Conservation (phyloP, 768 basidiomycete species). For the Termitomyces sp. region DNA sequence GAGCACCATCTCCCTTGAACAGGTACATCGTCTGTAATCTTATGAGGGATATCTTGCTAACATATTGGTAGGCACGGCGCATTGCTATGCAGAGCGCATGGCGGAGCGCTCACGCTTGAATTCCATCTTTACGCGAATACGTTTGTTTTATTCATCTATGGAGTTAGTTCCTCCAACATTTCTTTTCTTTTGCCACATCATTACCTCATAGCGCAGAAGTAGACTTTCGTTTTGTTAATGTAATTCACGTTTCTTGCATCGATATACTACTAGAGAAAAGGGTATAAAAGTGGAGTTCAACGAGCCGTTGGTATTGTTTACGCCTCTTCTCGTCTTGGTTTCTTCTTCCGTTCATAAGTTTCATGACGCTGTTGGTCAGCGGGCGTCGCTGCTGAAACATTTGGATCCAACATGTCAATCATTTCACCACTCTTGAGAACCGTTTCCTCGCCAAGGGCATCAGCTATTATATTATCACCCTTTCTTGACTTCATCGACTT, state of each 20-base stretch:
- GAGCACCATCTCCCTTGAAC: conserved; percentile 87
- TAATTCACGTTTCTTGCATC: conserved; percentile 8
- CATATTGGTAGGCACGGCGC: conserved; percentile 55
- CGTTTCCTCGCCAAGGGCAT: neutral
- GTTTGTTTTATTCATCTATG: conserved; percentile 10
- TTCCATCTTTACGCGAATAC: neutral
- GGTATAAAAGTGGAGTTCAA: neutral
- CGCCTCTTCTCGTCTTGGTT: conserved; percentile 8
- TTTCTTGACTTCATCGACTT: neutral
- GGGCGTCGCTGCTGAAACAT: neutral
- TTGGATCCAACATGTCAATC: neutral
- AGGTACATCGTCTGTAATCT: conserved; percentile 43
- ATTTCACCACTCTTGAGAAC: neutral
- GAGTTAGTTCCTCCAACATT: conserved; percentile 8
- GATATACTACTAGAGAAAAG: neutral
- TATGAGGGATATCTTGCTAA: neutral
- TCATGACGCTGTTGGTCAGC: too few species aligned
- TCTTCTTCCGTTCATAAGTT: conserved; percentile 5
- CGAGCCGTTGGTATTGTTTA: neutral
- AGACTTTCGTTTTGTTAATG: conserved; percentile 11
- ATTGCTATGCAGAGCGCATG: conserved; percentile 90
- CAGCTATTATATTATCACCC: neutral
- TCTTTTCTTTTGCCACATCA: neutral
- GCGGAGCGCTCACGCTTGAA: conserved; percentile 59
- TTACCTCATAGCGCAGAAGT: conserved; percentile 2